Evolutionary conservation across 331 rosid genomes (phyloP).

Genomic region (Quercus phellos): DNA sequence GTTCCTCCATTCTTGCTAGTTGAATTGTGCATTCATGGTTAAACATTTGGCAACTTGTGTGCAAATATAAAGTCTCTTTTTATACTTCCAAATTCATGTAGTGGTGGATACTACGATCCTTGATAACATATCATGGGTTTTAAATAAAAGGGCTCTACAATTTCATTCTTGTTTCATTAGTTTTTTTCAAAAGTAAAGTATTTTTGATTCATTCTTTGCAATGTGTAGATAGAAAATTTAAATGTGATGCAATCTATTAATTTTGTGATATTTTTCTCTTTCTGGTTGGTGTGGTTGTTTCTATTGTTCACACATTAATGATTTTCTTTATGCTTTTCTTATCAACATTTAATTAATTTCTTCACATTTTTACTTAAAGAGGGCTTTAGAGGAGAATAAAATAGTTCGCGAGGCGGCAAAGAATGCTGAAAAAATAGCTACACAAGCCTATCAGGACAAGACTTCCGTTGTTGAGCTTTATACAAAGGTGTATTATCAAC

Average conservation of each 20-base stretch:
- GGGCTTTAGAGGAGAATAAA: conserved; percentile 78
- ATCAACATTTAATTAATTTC: background rate
- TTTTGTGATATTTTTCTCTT: background rate
- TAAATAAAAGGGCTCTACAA: background rate
- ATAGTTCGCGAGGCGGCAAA: conserved; percentile 69
- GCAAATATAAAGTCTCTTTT: background rate
- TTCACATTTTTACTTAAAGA: conserved; percentile 36
- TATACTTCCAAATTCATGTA: background rate
- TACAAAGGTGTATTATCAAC: conserved; percentile 53
- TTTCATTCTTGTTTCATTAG: background rate
- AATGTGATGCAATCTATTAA: background rate
- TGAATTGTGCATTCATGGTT: background rate
- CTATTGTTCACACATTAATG: background rate
- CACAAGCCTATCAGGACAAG: conserved; percentile 74
- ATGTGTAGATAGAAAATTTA: background rate
- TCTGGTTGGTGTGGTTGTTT: conserved; percentile 7
- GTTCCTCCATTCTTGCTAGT: no score
- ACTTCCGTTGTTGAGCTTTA: conserved; percentile 56
- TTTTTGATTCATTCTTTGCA: background rate
- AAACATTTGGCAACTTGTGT: background rate
- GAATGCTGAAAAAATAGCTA: conserved; percentile 63
- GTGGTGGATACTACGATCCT: background rate
- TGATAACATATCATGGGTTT: background rate
- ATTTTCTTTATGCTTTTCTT: conserved; percentile 13
- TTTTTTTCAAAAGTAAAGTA: background rate